phyloP scores from a whole-genome alignment of 495 filamentous ascomycete species.

The Aspergillus nidulans region DNA sequence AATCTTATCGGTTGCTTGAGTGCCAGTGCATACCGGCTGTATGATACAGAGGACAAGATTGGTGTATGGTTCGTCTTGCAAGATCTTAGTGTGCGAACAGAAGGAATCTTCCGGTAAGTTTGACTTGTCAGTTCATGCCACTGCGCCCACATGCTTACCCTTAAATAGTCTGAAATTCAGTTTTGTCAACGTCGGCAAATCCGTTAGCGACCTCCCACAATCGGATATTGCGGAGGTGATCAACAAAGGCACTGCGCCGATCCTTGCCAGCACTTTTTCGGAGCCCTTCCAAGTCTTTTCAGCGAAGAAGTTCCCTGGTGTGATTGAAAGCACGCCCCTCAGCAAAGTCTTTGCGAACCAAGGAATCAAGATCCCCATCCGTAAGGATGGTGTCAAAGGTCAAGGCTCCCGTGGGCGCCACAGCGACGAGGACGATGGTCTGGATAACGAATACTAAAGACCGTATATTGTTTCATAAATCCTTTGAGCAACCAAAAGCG shows the following conservation, averaged over 20 bases:
- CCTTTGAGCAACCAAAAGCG: not conserved
- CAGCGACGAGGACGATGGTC: conserved; percentile 58
- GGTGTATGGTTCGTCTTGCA: conserved; percentile 98
- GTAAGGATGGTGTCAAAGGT: conserved; percentile 71
- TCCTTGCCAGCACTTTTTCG: conserved; percentile 83
- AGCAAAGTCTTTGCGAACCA: conserved; percentile 93
- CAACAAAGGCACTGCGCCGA: conserved; percentile 75
- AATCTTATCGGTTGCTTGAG: conserved; percentile 93
- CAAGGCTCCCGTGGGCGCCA: conserved; percentile 53
- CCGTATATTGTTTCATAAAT: not conserved
- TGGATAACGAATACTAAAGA: conserved; percentile 31
- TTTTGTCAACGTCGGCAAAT: conserved; percentile 77
- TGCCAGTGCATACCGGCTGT: conserved; percentile 83
- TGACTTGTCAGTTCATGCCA: not conserved
- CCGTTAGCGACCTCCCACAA: conserved; percentile 21
- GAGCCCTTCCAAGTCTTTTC: conserved; percentile 91
- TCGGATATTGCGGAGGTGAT: conserved; percentile 45
- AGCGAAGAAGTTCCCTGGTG: conserved; percentile 97
- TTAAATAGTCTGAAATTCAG: conserved; percentile 61
- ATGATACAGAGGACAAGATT: conserved; percentile 75
- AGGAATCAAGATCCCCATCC: conserved; percentile 94
- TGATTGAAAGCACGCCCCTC: conserved; percentile 88
- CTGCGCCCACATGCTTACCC: not conserved
- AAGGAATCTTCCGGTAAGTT: conserved; percentile 80
- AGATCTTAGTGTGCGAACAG: conserved; percentile 89